Evolutionary conservation across 768 basidiomycete genomes (phyloP).

Genomic region (Amanita rimosa): DNA sequence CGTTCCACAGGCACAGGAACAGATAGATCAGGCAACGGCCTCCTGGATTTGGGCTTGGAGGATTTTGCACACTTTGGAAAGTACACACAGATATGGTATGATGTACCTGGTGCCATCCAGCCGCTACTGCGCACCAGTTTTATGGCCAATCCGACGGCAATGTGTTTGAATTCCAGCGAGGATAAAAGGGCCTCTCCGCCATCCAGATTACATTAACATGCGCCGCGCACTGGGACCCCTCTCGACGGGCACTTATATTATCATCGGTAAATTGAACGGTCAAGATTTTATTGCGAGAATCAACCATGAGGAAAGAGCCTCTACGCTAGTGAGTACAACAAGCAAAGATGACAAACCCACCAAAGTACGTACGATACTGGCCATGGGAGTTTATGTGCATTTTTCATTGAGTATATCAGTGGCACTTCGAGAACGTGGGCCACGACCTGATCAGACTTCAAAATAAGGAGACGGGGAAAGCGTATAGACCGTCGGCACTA

Average conservation of each 20-base stretch:
- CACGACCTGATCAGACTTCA: neutral
- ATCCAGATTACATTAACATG: neutral
- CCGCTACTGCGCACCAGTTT: too few relatives aligned
- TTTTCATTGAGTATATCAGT: neutral
- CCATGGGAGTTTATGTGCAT: neutral
- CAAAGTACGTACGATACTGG: neutral
- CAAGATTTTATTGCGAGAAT: neutral
- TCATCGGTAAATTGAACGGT: neutral
- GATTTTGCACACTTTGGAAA: too few relatives aligned
- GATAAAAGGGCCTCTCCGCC: too few relatives aligned
- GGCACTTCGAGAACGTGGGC: neutral
- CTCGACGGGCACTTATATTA: neutral
- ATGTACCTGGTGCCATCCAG: too few relatives aligned
- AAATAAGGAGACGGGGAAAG: neutral
- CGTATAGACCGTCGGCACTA: neutral
- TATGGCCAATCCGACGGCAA: too few relatives aligned
- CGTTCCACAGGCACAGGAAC: too few relatives aligned
- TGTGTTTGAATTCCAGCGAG: too few relatives aligned
- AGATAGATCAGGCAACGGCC: too few relatives aligned
- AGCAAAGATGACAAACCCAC: neutral
- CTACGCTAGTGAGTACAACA: neutral
- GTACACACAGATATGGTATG: too few relatives aligned
- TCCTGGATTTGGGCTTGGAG: too few relatives aligned
- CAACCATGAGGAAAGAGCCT: neutral
- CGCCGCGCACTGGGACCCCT: neutral